These are phyloP conservation scores for Abelmoschus esculentus DNA, from an alignment of 345 rosid genomes.

Conservation along the genomic window DNA sequence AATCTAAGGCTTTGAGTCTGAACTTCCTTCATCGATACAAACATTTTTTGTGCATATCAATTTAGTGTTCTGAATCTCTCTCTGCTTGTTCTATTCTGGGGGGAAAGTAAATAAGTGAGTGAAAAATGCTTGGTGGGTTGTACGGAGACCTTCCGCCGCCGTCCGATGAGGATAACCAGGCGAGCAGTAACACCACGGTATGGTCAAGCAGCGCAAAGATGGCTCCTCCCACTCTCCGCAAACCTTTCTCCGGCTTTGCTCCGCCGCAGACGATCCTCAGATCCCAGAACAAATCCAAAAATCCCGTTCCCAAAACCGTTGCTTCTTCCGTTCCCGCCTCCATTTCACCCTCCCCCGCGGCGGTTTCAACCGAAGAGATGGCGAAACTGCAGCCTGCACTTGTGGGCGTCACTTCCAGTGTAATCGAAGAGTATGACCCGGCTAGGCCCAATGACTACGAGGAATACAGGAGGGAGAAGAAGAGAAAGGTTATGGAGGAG, in stretches of 20 bases:
- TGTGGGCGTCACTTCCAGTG: constrained; percentile 69
- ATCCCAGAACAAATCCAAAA: constrained; percentile 49
- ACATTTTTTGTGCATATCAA: not conserved
- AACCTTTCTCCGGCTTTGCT: constrained; percentile 47
- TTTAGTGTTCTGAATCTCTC: not conserved
- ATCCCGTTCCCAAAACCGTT: constrained; percentile 17
- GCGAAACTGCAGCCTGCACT: constrained; percentile 49
- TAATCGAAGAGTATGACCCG: constrained; percentile 90
- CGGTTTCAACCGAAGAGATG: constrained; percentile 15
- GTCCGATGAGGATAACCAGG: constrained; percentile 64
- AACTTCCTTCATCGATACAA: no score
- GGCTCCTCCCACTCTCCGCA: constrained; percentile 94
- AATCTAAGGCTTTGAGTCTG: no score
- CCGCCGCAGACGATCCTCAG: constrained; percentile 66
- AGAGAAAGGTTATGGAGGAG: constrained; percentile 64
- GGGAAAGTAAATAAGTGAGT: not conserved
- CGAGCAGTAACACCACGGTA: constrained; percentile 46
- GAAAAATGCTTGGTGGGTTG: constrained; percentile 74
- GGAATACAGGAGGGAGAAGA: constrained; percentile 72
- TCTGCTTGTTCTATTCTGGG: not conserved
- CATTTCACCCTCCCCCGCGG: constrained; percentile 13
- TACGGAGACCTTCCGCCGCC: constrained; percentile 99
- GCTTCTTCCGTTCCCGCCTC: constrained; percentile 19
- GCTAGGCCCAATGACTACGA: constrained; percentile 93
- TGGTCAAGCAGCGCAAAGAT: constrained; percentile 84